Percentiles rank a stretch among this genome's conserved stretches.
Conservation (phyloP, 106 monocot genomes). For the Dendrobium chrysotoxum region DNA sequence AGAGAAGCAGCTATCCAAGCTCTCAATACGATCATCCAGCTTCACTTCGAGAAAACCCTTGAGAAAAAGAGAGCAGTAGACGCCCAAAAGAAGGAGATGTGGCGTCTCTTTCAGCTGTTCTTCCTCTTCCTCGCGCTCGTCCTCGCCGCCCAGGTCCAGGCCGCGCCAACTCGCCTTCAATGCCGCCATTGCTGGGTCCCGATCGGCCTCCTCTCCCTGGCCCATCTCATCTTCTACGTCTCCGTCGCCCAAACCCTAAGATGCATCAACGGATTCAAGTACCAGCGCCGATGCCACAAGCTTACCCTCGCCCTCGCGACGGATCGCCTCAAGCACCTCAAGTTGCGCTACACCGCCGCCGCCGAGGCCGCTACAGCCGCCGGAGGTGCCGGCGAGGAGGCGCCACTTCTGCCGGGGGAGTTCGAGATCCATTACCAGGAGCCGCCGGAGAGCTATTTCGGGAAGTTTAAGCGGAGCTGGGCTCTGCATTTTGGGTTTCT, state of each 20-base stretch:
- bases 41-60: slow-evolving; percentile 96
- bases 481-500: slow-evolving; percentile 79
- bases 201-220: slow-evolving; percentile 68
- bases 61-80: slow-evolving; percentile 86
- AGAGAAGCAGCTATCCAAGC: slow-evolving; percentile 62
- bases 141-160: slow-evolving; percentile 27
- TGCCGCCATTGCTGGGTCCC: slow-evolving; percentile 94
- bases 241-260: slow-evolving; percentile 90
- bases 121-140: slow-evolving; percentile 77
- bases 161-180: slow-evolving; percentile 45
- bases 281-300: slow-evolving; percentile 98
- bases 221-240: slow-evolving; percentile 75
- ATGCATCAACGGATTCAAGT: slow-evolving; percentile 90
- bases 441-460: slow-evolving; percentile 82
- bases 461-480: slow-evolving; percentile 95
- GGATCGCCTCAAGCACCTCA: slow-evolving; percentile 60
- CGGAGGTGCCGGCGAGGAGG: slow-evolving; percentile 2
- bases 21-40: slow-evolving; percentile 82
- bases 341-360: slow-evolving; percentile 23
- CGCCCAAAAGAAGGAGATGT: slow-evolving; percentile 85
- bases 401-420: slow-evolving; percentile 23
- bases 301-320: slow-evolving; percentile 87
- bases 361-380: background rate
- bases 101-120: slow-evolving; percentile 73
- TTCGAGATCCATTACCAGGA: slow-evolving; percentile 90